Conservation (phyloP, 129 eudicot species). For the Gnaphalium uliginosum region DNA sequence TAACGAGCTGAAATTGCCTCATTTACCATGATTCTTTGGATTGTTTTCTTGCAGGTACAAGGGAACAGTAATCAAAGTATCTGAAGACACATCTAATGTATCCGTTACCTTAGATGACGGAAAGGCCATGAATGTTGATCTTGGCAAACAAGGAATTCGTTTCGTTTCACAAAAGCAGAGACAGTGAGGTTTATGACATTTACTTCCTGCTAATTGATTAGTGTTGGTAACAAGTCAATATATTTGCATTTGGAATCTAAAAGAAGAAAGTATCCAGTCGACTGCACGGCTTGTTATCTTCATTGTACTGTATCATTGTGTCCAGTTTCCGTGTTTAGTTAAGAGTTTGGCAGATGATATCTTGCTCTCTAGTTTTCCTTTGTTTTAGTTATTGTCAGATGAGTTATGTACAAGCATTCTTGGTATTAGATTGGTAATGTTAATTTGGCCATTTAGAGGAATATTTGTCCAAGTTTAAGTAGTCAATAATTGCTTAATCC, state of each 20-base stretch:
- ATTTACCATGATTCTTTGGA: not conserved
- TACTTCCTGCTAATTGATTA: conserved; percentile 18
- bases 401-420: conserved; percentile 16
- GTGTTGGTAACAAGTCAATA: conserved; percentile 11
- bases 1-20: too few species aligned
- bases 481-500: not conserved
- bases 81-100: conserved; percentile 56
- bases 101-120: conserved; percentile 87
- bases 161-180: conserved; percentile 72
- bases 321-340: conserved; percentile 10
- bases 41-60: conserved; percentile 61
- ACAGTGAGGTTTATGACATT: conserved; percentile 6
- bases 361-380: not conserved
- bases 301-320: conserved; percentile 16
- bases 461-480: not conserved
- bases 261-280: not conserved
- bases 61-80: conserved; percentile 68
- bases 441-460: conserved; percentile 3
- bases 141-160: conserved; percentile 87
- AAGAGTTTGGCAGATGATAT: not conserved
- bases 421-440: conserved; percentile 11
- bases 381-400: conserved; percentile 5
- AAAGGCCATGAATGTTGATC: conserved; percentile 62
- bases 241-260: conserved; percentile 18
- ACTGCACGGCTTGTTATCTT: conserved; percentile 4